Evolutionary conservation across 495 filamentous ascomycete species (phyloP).

Genomic region (Daldinia grandis): DNA sequence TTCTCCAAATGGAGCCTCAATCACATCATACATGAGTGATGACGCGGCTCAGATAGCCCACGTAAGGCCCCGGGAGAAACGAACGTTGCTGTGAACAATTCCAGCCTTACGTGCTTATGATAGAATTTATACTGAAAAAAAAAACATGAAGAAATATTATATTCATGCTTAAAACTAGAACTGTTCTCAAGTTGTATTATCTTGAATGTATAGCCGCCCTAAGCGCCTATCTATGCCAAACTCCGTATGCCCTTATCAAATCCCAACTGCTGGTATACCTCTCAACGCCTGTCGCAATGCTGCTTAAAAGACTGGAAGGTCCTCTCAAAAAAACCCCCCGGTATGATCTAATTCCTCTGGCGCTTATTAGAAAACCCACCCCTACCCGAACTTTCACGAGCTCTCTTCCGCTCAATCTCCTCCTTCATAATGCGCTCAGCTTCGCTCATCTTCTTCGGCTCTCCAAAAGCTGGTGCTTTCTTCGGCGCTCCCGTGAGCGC

Average conservation of each 20-base stretch:
- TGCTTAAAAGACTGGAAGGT: not conserved
- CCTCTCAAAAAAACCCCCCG: not conserved
- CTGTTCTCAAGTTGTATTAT: not conserved
- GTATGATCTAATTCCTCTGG: slow-evolving; percentile 44
- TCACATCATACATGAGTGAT: slow-evolving; percentile 19
- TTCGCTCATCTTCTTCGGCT: slow-evolving; percentile 82
- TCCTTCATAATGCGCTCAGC: slow-evolving; percentile 92
- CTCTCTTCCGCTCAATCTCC: slow-evolving; percentile 77
- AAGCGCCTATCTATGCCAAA: slow-evolving; percentile 20
- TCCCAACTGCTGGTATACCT: slow-evolving; percentile 30
- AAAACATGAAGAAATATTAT: not conserved
- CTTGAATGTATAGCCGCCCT: not conserved
- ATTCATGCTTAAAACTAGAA: not conserved
- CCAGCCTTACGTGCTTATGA: not conserved
- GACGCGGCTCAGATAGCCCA: slow-evolving; percentile 32
- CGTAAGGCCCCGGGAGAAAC: slow-evolving; percentile 16
- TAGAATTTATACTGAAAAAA: not conserved
- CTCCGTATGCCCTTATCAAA: not conserved
- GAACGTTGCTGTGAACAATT: too few species aligned
- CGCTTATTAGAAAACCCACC: slow-evolving; percentile 48
- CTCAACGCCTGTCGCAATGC: slow-evolving; percentile 24
- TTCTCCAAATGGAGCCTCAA: slow-evolving; percentile 31
- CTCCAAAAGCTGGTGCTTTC: slow-evolving; percentile 59
- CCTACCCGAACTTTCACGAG: slow-evolving; percentile 53
- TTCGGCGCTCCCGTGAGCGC: slow-evolving; percentile 65